Percentiles rank a stretch among this genome's conserved stretches.
Evolutionary conservation across 1,284 basidiomycete species (phyloP).

Genomic region (Tilletia setariae): DNA sequence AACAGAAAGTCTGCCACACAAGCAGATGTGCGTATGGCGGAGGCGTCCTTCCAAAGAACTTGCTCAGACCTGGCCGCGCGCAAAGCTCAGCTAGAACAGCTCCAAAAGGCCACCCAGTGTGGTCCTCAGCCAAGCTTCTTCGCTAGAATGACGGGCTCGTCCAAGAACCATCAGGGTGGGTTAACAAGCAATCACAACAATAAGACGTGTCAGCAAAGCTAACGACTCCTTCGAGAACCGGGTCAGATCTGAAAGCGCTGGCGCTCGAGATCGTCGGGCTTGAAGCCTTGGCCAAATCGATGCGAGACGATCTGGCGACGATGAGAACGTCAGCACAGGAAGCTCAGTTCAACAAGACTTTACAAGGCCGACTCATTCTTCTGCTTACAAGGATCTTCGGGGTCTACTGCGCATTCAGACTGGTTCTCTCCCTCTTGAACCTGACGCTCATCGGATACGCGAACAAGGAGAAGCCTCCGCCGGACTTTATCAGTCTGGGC

Average conservation of each 20-base stretch:
- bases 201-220: conserved; percentile 26
- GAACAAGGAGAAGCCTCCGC: conserved; percentile 42
- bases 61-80: conserved; percentile 32
- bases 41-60: conserved; percentile 29
- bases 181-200: not conserved
- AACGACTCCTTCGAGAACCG: not conserved
- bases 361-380: conserved; percentile 50
- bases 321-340: conserved; percentile 50
- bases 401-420: conserved; percentile 53
- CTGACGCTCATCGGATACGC: conserved; percentile 32
- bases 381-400: conserved; percentile 53
- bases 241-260: conserved; percentile 46
- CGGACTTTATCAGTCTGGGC: conserved; percentile 50
- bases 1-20: conserved; percentile 10
- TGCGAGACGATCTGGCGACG: conserved; percentile 53
- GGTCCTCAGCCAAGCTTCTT: conserved; percentile 16
- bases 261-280: conserved; percentile 55
- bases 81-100: conserved; percentile 32
- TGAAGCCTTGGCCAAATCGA: conserved; percentile 53
- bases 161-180: conserved; percentile 20
- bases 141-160: not conserved
- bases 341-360: conserved; percentile 48
- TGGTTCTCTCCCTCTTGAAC: conserved; percentile 32
- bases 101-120: conserved; percentile 24
- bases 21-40: conserved; percentile 19